These are phyloP conservation scores for Diaporthe sp. DNA, from an alignment of 2,329 filamentous ascomycete species.

Conservation along the genomic window DNA sequence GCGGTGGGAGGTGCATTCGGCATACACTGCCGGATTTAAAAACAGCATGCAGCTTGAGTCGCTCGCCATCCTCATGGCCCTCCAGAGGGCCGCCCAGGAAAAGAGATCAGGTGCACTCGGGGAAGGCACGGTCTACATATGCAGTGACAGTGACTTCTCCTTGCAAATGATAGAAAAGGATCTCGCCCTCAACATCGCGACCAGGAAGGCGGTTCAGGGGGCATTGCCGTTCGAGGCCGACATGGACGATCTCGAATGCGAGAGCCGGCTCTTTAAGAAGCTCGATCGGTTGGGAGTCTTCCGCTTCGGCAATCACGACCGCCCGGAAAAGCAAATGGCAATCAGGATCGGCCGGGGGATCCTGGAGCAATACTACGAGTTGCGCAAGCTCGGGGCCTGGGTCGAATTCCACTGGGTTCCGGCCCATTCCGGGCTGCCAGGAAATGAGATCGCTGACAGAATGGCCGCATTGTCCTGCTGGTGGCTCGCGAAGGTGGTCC, in stretches of 20 bases:
- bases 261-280: neutral
- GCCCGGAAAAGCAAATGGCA: neutral
- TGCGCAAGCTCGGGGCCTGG: neutral
- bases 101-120: neutral
- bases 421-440: neutral
- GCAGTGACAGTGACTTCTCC: neutral
- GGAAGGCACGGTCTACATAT: neutral
- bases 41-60: neutral
- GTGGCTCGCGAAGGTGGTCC: slow-evolving; percentile 3
- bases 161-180: neutral
- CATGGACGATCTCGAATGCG: neutral
- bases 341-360: neutral
- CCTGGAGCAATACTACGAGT: slow-evolving; percentile 4
- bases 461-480: neutral
- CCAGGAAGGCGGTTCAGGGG: neutral
- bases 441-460: slow-evolving; percentile 21
- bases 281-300: neutral
- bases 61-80: slow-evolving; percentile 7
- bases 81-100: neutral
- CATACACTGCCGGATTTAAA: neutral
- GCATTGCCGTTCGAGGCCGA: neutral
- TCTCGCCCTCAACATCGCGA: neutral
- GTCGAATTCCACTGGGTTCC: slow-evolving; percentile 29
- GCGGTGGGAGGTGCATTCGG: neutral
- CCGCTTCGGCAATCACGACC: neutral